Percentiles rank a stretch among this genome's conserved stretches.
These are phyloP conservation scores for Tetracentron sinense DNA, from an alignment of 164 flowering plant species.

Conservation along the genomic window DNA sequence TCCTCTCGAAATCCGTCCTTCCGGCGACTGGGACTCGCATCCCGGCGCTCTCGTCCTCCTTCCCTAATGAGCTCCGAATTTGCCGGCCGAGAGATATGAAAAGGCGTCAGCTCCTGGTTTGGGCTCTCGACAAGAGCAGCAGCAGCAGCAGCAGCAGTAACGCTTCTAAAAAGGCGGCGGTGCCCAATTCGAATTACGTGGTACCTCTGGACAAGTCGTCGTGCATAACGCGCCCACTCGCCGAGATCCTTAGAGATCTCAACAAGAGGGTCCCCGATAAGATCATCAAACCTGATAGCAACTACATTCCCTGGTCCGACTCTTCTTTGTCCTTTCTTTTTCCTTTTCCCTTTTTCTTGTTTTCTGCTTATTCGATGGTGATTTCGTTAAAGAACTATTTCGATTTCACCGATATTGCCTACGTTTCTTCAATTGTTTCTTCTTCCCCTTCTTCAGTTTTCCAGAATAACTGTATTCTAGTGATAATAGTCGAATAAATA, in stretches of 20 bases:
- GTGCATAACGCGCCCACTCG: conserved; percentile 72
- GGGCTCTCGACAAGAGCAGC: conserved; percentile 14
- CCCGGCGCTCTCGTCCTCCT: background rate
- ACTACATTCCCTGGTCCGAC: conserved; percentile 59
- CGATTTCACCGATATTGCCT: too few species aligned
- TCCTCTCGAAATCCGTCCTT: background rate
- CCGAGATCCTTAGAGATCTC: conserved; percentile 85
- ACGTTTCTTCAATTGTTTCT: too few species aligned
- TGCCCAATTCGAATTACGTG: conserved; percentile 69
- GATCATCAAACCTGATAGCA: conserved; percentile 42
- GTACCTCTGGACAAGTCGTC: conserved; percentile 75
- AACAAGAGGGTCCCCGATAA: conserved; percentile 86
- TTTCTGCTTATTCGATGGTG: background rate
- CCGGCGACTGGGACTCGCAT: background rate
- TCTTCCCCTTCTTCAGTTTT: too few species aligned
- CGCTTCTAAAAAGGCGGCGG: conserved; percentile 14
- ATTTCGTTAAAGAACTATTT: too few species aligned
- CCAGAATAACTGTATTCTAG: too few species aligned
- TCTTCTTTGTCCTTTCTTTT: background rate
- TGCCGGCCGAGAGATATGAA: conserved; percentile 1
- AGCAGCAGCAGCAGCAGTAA: conserved; percentile 3
- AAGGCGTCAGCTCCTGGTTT: background rate
- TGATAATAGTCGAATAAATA: too few species aligned
- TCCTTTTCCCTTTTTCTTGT: background rate
- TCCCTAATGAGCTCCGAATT: background rate